Evolutionary conservation across 2,329 filamentous ascomycete species (phyloP), one percentile per base, ranked within the genome.

Genomic region (Trichoderma gracile): DNA sequence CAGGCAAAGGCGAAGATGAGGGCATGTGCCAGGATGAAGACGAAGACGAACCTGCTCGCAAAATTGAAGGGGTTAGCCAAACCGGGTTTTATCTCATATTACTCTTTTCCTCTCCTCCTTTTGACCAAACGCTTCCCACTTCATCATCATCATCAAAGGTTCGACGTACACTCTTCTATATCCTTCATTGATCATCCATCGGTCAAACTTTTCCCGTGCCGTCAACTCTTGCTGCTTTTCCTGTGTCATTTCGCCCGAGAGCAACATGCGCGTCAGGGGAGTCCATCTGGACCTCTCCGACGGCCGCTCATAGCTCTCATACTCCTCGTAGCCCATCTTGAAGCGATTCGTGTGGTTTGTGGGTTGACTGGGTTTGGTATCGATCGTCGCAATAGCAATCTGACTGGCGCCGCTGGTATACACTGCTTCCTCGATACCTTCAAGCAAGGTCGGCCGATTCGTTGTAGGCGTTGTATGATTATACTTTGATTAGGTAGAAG

Each of bases 171-270:
- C 83, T 86, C 90, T 83, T 74, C 90, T 84, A 75, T 92, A 93
- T 66, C 91, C 91, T 75, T 94, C 91, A 74, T 94, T 94, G 67
- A 94, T 89, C 91, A 95, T 93, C 91, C 91, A 95, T 69, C 88
- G 82, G 76, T 93, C 89, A 73, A 94, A 89, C 74, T 85, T 89
- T 75, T 94, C 89, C 72, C 85, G 84, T 67, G 85, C 77, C 25
- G 86, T 86, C 70, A 94, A 79, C 64, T 88, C 84, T 73, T 87
- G 87, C 69, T 89, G 87, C 72, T 81, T 84, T 74, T 92, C 89
- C 71, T 88, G 87, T 62, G 87, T 91, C 85, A 93, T 90, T 79
- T 93, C 89, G 56, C 91, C 90, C 63, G 91, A 92, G 75, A 93
- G 84, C 74, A 95, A 80, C 89, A 94, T 92, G 68, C 90, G 86